Percentiles rank a stretch among this genome's conserved stretches.
These are phyloP conservation scores for Lasiosphaeria hispida DNA, from an alignment of 495 filamentous ascomycete genomes.

Conservation along the genomic window DNA sequence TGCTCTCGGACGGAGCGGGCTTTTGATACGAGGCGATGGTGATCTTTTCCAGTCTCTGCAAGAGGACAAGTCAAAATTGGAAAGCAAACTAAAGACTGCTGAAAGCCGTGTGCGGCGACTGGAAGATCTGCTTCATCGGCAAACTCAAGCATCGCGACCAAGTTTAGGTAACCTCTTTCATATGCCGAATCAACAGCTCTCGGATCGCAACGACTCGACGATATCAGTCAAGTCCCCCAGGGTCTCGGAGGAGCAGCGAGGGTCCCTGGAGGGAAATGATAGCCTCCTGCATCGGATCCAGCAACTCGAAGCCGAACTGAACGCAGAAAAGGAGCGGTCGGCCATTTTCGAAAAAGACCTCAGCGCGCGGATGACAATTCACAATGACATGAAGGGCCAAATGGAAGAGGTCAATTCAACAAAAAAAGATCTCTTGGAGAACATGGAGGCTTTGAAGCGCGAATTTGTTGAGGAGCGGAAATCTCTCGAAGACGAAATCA, in stretches of 20 bases:
- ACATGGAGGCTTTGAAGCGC: slow-evolving; percentile 85
- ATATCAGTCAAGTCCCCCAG: slow-evolving; percentile 40
- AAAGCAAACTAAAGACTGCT: slow-evolving; percentile 79
- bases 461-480: slow-evolving; percentile 85
- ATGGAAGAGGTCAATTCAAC: slow-evolving; percentile 83
- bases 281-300: slow-evolving; percentile 58
- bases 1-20: slow-evolving; percentile 70
- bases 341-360: slow-evolving; percentile 61
- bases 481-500: slow-evolving; percentile 74
- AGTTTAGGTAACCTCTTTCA: slow-evolving; percentile 66
- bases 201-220: slow-evolving; percentile 41
- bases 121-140: slow-evolving; percentile 89
- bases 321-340: slow-evolving; percentile 50
- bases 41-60: slow-evolving; percentile 66
- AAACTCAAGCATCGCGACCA: slow-evolving; percentile 70
- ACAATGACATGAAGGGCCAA: slow-evolving; percentile 65
- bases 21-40: slow-evolving; percentile 78
- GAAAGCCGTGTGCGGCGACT: slow-evolving; percentile 89
- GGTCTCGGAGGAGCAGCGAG: slow-evolving; percentile 34
- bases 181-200: slow-evolving; percentile 34
- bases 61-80: slow-evolving; percentile 74
- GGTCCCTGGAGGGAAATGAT: slow-evolving; percentile 38
- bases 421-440: slow-evolving; percentile 90
- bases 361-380: slow-evolving; percentile 51
- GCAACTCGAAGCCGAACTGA: slow-evolving; percentile 78